These are phyloP conservation scores for Clarkia xantiana DNA, from an alignment of 345 rosid species.

Conservation along the genomic window DNA sequence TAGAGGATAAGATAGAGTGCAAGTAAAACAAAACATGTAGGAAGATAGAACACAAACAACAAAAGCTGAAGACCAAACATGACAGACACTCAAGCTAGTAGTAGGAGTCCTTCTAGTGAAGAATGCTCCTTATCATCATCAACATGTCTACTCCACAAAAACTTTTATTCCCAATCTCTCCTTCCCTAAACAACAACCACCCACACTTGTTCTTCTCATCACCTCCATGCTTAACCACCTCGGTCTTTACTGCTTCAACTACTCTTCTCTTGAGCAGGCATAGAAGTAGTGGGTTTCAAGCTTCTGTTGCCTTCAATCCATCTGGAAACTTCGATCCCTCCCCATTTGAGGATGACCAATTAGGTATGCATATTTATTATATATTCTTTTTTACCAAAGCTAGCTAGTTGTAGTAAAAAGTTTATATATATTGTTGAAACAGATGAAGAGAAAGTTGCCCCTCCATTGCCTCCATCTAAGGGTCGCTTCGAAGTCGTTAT, in stretches of 20 bases:
- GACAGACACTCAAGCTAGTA: too few species aligned
- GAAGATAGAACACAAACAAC: too few species aligned
- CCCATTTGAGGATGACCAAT: constrained; percentile 24
- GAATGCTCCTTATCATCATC: background rate
- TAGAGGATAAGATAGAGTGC: too few species aligned
- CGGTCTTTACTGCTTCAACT: too few species aligned
- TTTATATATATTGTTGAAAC: constrained; percentile 7
- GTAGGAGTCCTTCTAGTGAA: too few species aligned
- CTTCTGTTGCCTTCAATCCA: constrained; percentile 69
- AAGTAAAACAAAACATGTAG: too few species aligned
- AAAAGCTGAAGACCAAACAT: too few species aligned
- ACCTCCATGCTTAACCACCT: too few species aligned
- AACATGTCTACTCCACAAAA: background rate
- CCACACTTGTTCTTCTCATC: background rate
- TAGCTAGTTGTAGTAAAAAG: too few species aligned
- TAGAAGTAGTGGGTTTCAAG: constrained; percentile 21
- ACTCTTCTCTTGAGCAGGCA: constrained; percentile 8
- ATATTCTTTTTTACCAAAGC: too few species aligned
- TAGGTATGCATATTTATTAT: too few species aligned
- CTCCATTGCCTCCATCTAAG: constrained; percentile 67
- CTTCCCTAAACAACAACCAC: too few species aligned
- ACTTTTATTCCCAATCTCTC: background rate
- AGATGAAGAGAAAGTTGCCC: constrained; percentile 37
- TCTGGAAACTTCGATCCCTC: constrained; percentile 73
- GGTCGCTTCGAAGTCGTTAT: constrained; percentile 60